Base-by-base conservation (phyloP, 495 filamentous ascomycete genomes). In the Neurospora sp. region DNA sequence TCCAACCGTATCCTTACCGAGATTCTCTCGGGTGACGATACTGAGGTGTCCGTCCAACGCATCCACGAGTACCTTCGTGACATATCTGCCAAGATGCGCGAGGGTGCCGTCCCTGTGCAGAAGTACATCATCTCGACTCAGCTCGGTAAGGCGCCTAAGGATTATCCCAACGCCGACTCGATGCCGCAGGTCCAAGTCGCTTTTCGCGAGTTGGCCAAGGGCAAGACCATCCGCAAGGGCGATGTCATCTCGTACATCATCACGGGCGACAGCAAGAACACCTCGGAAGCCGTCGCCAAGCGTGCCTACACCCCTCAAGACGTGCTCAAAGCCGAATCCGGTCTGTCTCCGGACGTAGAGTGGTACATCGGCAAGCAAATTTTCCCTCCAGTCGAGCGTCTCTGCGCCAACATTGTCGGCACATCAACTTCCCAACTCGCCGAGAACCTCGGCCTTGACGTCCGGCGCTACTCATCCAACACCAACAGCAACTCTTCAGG, bases 161-260 rank as follows among this genome's bases (percentile, higher is more conserved):
- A 98, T 72, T 99, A 99, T 77, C 94, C 95, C 17, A 97, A 97
- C 79, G 90, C 90, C 31, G 91, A 94, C 79, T 90, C 88, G 72
- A 98, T 99, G 96, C 96, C 96, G n/a, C 94, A 96, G 72, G 94
- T 96, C 39, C 96, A 98, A 78, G 96, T 99, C 37, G 96, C 96
- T 2, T 87, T 98, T 17, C 89, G 92, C 31, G 93, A 96, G 71
- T 89, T 97, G 70, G 92, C 93, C 48, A 89, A 92, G 71, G 96
- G 96, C 72, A 97, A 95, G 81, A 89, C 84, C 34, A 86, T 98
- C 74, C 92, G 95, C 76, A 92, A 91, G 45, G 97, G 97, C 79
- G 94, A 98, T 76, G 96, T 99, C 76, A 96, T 99, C 77, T 90
- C 92, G 62, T 99, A 98, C 82, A 89, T 99, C 79, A 93, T 99